These are phyloP conservation scores for Hyaloscypha finlandica DNA, from an alignment of 495 filamentous ascomycete genomes.

Conservation along the genomic window DNA sequence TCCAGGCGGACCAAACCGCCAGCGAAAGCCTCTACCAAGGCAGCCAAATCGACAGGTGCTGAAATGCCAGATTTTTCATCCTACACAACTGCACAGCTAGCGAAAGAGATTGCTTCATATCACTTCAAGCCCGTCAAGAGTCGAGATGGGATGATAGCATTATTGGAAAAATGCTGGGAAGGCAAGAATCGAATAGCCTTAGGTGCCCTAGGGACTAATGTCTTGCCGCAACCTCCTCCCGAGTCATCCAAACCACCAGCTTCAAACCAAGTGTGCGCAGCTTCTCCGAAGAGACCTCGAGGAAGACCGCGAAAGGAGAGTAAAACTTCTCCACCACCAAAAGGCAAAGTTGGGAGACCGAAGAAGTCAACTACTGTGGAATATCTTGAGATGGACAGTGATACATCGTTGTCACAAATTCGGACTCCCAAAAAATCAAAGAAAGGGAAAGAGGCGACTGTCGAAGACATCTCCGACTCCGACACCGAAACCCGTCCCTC, in stretches of 20 bases:
- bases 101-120: constrained; percentile 61
- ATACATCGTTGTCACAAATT: constrained; percentile 23
- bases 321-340: constrained; percentile 16
- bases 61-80: constrained; percentile 60
- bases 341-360: constrained; percentile 25
- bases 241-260: constrained; percentile 1
- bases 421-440: constrained; percentile 31
- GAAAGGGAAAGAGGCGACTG: constrained; percentile 1
- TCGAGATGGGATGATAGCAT: constrained; percentile 68
- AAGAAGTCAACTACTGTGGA: constrained; percentile 28
- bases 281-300: constrained; percentile 39
- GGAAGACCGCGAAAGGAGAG: constrained; percentile 47
- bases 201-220: constrained; percentile 25
- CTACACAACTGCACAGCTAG: constrained; percentile 64
- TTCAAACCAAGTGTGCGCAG: background rate
- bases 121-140: constrained; percentile 77
- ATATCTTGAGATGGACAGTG: constrained; percentile 18
- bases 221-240: background rate
- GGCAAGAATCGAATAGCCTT: constrained; percentile 38
- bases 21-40: background rate
- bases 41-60: background rate
- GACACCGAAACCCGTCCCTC: constrained; percentile 38
- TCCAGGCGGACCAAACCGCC: background rate
- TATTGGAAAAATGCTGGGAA: constrained; percentile 75
- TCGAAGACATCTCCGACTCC: constrained; percentile 68